Evolutionary conservation across 2,329 filamentous ascomycete genomes (phyloP).

Genomic region (Aspergillus luchuensis): DNA sequence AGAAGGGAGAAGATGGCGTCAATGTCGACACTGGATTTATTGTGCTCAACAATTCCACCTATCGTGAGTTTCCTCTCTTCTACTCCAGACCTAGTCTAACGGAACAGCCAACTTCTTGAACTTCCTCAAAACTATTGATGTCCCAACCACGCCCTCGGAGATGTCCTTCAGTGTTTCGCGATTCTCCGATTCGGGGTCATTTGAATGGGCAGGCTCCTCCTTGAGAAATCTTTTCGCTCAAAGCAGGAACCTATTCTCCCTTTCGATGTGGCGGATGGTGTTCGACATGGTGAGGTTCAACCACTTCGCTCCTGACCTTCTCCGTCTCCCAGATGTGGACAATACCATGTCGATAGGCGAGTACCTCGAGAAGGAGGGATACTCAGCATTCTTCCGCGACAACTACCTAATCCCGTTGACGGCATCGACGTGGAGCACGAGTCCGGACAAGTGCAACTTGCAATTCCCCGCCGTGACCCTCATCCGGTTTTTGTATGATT

Average conservation of each 20-base stretch:
- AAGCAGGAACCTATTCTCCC: not conserved
- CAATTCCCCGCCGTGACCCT: slow-evolving; percentile 8
- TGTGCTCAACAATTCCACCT: slow-evolving; percentile 9
- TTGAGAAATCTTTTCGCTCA: slow-evolving; percentile 6
- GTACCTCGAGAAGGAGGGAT: slow-evolving; percentile 6
- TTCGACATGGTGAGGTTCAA: slow-evolving; percentile 12
- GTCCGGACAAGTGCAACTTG: slow-evolving; percentile 9
- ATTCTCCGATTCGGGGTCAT: not conserved
- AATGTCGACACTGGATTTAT: slow-evolving; percentile 12
- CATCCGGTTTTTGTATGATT: not conserved
- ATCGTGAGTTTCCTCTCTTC: not conserved
- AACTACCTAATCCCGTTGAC: slow-evolving; percentile 11
- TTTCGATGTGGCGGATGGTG: slow-evolving; percentile 8
- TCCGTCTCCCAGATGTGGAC: not conserved
- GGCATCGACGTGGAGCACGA: slow-evolving; percentile 13
- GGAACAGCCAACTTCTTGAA: slow-evolving; percentile 7
- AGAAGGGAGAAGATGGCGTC: not conserved
- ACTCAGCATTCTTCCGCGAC: slow-evolving; percentile 3
- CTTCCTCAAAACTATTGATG: slow-evolving; percentile 1
- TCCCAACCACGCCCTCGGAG: slow-evolving; percentile 5
- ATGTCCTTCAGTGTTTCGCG: slow-evolving; percentile 12
- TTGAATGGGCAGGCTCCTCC: slow-evolving; percentile 10
- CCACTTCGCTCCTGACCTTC: slow-evolving; percentile 6
- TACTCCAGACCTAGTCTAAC: not conserved
- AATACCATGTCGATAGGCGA: slow-evolving; percentile 5